Conservation (phyloP, 169 alveolate genomes). For the Plasmodium yoelii region DNA sequence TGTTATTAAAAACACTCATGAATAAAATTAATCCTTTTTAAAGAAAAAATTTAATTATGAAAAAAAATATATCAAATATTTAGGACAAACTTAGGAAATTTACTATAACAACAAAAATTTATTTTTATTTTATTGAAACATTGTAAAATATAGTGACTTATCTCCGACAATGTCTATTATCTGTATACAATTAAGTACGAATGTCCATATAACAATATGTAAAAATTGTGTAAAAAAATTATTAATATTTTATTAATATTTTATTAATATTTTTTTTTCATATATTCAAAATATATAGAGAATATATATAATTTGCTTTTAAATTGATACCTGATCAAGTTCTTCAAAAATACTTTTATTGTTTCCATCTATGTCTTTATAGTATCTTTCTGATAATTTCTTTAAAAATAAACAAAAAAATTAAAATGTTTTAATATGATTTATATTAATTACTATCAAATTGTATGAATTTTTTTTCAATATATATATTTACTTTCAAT, state of each 20-base stretch:
- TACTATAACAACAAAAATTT: not conserved
- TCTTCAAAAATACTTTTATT: constrained; percentile 71
- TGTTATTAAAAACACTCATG: not conserved
- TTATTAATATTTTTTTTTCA: too few species aligned
- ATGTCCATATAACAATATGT: not conserved
- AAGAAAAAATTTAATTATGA: not conserved
- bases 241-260: too few species aligned
- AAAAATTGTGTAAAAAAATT: too few species aligned
- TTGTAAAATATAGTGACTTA: constrained; percentile 30
- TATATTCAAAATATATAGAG: not conserved
- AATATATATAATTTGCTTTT: not conserved
- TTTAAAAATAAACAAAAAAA: constrained; percentile 8
- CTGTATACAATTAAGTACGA: constrained; percentile 13
- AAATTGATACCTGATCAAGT: constrained; percentile 48
- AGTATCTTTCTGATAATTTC: constrained; percentile 61
- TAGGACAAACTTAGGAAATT: not conserved
- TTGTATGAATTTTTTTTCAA: not conserved
- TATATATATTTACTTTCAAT: constrained; percentile 21
- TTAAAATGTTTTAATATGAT: not conserved
- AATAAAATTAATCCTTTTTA: not conserved
- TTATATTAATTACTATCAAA: not conserved
- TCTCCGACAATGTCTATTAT: constrained; percentile 50
- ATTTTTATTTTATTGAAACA: constrained; percentile 34
- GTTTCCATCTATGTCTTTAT: constrained; percentile 37
- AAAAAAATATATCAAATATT: not conserved